A percentile compares a stretch with the other conserved stretches of the same genome.
phyloP scores from a whole-genome alignment of 75 land plant genomes.

The Pinus taeda region DNA sequence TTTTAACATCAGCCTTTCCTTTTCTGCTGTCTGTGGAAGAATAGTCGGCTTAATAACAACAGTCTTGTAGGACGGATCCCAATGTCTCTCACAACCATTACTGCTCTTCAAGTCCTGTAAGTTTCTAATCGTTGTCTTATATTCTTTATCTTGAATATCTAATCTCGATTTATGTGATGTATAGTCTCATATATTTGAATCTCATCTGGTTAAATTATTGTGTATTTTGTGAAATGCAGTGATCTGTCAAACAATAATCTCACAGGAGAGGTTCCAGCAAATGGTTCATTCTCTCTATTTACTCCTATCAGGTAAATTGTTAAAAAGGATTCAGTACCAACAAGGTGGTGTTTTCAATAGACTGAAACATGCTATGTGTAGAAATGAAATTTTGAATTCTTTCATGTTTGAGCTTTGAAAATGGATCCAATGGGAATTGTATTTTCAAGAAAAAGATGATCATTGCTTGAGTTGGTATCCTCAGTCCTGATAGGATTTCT shows the following conservation, averaged over 20 bases:
- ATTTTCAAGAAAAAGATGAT: background rate
- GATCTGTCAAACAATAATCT: slow-evolving; percentile 92
- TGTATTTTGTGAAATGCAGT: slow-evolving; percentile 40
- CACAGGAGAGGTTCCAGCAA: slow-evolving; percentile 82
- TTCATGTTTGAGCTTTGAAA: background rate
- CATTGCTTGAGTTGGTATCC: background rate
- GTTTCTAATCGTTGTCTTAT: slow-evolving; percentile 20
- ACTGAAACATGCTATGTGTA: background rate
- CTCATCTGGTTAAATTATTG: background rate
- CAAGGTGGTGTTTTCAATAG: background rate
- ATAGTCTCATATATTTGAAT: background rate
- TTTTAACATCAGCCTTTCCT: background rate
- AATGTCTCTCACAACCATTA: slow-evolving; percentile 18
- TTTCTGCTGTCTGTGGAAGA: slow-evolving; percentile 26
- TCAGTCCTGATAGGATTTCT: background rate
- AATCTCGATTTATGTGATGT: background rate
- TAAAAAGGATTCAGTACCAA: background rate
- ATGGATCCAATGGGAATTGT: background rate
- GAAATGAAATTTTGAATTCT: background rate
- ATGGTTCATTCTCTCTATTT: slow-evolving; percentile 94
- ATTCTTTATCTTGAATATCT: background rate
- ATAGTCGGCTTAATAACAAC: slow-evolving; percentile 71
- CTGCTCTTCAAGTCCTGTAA: slow-evolving; percentile 68
- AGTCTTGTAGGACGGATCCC: slow-evolving; percentile 36
- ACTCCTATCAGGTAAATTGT: slow-evolving; percentile 92